Evolutionary conservation across 1,284 basidiomycete species (phyloP).

Genomic region (Austropuccinia psidii): DNA sequence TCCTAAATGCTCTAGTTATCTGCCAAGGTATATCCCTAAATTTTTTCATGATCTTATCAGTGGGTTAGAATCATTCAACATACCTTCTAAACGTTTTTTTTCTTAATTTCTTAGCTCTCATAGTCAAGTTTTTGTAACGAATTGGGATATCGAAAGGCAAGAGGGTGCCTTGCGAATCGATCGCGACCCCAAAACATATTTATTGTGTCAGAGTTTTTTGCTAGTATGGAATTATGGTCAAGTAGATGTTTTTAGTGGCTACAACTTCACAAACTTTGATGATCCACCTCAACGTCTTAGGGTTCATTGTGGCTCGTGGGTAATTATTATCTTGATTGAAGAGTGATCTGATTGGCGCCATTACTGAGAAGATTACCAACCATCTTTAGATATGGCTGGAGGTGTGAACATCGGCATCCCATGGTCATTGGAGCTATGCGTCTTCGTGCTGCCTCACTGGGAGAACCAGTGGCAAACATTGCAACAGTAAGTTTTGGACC

Average conservation of each 20-base stretch:
- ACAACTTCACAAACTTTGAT: constrained; percentile 29
- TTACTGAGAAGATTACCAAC: background rate
- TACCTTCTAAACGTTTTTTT: background rate
- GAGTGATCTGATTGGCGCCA: background rate
- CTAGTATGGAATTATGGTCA: constrained; percentile 29
- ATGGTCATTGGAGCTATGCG: constrained; percentile 18
- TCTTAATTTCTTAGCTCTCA: background rate
- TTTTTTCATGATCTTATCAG: background rate
- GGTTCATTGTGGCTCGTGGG: constrained; percentile 24
- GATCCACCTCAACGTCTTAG: background rate
- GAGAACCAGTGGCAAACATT: constrained; percentile 12
- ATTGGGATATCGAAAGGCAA: constrained; percentile 28
- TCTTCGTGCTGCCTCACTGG: background rate
- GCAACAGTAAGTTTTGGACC: constrained; percentile 2
- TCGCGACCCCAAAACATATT: background rate
- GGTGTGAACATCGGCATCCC: constrained; percentile 30
- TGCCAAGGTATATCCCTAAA: background rate
- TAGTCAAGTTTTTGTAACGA: constrained; percentile 26
- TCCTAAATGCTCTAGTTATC: background rate
- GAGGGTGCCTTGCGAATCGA: background rate
- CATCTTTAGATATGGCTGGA: constrained; percentile 25
- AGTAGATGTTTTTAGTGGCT: constrained; percentile 30
- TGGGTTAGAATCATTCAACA: background rate
- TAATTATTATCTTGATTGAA: background rate
- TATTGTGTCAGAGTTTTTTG: constrained; percentile 15